Evolutionary conservation across 805 yeast species (phyloP).

Genomic region (Kodamaea kaohsiungensis): DNA sequence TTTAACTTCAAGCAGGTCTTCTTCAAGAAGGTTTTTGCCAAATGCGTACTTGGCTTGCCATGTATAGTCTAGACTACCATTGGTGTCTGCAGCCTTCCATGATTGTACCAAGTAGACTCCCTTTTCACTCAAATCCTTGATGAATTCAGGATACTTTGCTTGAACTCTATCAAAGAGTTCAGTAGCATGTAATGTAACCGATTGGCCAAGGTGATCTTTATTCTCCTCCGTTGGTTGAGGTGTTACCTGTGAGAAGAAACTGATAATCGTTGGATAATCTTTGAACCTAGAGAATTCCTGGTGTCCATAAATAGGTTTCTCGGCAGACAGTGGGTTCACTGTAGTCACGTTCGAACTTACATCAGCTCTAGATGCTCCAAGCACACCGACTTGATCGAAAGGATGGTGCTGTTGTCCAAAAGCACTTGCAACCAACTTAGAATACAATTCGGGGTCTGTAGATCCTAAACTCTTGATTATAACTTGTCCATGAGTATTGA

Average conservation of each 20-base stretch:
- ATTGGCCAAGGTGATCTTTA: slow-evolving; percentile 18
- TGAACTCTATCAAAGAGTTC: slow-evolving; percentile 19
- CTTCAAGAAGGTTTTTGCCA: slow-evolving; percentile 3
- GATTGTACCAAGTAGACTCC: slow-evolving; percentile 13
- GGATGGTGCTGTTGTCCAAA: slow-evolving; percentile 9
- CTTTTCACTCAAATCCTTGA: slow-evolving; percentile 14
- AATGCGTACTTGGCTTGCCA: slow-evolving; percentile 11
- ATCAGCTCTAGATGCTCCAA: slow-evolving; percentile 10
- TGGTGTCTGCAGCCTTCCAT: slow-evolving; percentile 8
- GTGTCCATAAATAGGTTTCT: slow-evolving; percentile 16
- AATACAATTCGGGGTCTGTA: slow-evolving; percentile 8
- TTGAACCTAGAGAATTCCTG: slow-evolving; percentile 24
- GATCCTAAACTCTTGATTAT: slow-evolving; percentile 9
- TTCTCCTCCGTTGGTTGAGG: slow-evolving; percentile 1
- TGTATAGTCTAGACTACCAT: slow-evolving; percentile 6
- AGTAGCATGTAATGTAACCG: slow-evolving; percentile 21
- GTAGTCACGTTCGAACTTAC: slow-evolving; percentile 9
- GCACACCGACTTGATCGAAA: slow-evolving; percentile 11
- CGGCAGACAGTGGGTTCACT: slow-evolving; percentile 12
- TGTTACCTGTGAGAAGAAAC: slow-evolving; percentile 19
- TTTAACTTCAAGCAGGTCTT: slow-evolving; percentile 6
- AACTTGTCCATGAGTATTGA: slow-evolving; percentile 9
- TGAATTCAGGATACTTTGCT: slow-evolving; percentile 22
- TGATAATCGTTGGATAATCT: slow-evolving; percentile 19
- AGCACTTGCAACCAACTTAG: slow-evolving; percentile 4